Evolutionary conservation across 768 basidiomycete species (phyloP), one percentile per base, ranked within the genome.

Genomic region (Chlorophyllum brunneum): DNA sequence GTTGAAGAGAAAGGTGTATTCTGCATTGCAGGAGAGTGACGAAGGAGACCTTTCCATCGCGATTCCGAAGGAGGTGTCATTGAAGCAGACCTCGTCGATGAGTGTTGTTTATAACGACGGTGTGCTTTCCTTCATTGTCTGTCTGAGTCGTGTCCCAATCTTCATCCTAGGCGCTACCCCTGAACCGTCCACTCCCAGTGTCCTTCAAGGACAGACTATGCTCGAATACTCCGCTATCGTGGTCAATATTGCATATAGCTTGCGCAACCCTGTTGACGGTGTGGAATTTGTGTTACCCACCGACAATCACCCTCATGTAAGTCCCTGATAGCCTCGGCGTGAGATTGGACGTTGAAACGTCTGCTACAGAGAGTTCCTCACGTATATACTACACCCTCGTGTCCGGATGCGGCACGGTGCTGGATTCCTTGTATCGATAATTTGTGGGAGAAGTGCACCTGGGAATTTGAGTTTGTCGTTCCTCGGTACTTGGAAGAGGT

Each of bases 371-470:
- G 91, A 57, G 83, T 94, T 55, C 95, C 95, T 42, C 97, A 98
- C 70, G 86, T 88, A 39, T 98, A 88, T 62, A 92, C 94, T 2
- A 87, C 85, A 3, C 86, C 93, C 1, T 88, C 90, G 0, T 86
- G 86, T 6, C 85, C 93, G 5, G 92, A 95, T 63, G 79, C 92
- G 15, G 94, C 95, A n/a, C 78, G 97, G 62, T 94, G 92, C 61
- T 99, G 97, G 97, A 86, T 98, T n/a, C 97, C 97, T 11, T 99
- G 97, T 61, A 69, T 98, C 16, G 97, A 99, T 67, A 90, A 83
- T 60, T 69, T 93, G 18, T 95, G 93, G 91, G 95, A 97, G 68
- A 86, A 92, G 61, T 97, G 91, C 60, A 95, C 95, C 5, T 99
- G 97, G 97, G 97, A 99, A 62, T 88, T 98, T 52, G 92, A 98